Base-by-base conservation (phyloP, 306 rosid species). In the Dicorynia guianensis region DNA sequence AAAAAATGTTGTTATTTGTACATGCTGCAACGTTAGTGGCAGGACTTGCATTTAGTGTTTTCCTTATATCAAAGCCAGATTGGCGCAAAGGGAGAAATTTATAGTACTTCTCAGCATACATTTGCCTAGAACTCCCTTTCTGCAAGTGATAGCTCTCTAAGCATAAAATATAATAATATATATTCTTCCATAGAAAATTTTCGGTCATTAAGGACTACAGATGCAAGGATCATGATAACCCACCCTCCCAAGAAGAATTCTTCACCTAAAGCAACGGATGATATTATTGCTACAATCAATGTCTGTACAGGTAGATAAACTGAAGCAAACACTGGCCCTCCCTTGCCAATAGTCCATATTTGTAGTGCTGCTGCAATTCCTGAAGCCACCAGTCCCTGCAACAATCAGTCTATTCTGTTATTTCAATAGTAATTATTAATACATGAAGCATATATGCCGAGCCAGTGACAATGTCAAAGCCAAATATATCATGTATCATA, bases 311-410 rank as follows among this genome's bases (percentile, higher is more conserved):
- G 95, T 5, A 81, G 83, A 82, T 89, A 89, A 58, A 87, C 65
- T 39, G 92, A 82, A 73, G 84, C 83, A 84, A 87, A 87, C 48
- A 87, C 85, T 14, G 92, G 97, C 14, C 97, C 97, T 54, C 90
- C 95, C 54, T 76, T 85, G 67, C 80, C 83, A 72, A 90, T 83
- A 43, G 82, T 78, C 96, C 93, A 92, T 70, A 85, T 92, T 77
- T 92, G 96, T 76, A 88, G 63, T 33, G 97, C 91, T 48, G 90
- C 87, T 36, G 88, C 90, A 44, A 88, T 13, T 7, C 89, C 96
- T 12, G 96, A 92, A 72, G 79, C 79, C 75, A 92, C 86, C 59
- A 88, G 64, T 74, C 97, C 97, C 97, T 92, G 87, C 82, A 66
- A 63, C 73, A 82, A 79, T 39, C 74, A 72, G 11, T 18, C 49